These are phyloP conservation scores for Fusarium armeniacum DNA, from an alignment of 2,329 filamentous ascomycete genomes.

Conservation along the genomic window DNA sequence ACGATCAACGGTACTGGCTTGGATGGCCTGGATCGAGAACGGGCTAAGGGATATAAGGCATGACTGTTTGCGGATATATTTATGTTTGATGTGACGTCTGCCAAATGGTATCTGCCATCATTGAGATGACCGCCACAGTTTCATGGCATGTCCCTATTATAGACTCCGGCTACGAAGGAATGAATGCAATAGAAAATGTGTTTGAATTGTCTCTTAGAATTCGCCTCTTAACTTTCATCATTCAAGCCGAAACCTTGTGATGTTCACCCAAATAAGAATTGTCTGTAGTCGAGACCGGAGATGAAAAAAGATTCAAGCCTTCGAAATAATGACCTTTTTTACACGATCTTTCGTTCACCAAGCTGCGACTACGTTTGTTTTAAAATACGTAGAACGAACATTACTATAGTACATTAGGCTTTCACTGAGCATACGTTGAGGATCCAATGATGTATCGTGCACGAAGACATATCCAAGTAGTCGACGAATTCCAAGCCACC, in stretches of 20 bases:
- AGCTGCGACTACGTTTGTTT: too few species aligned
- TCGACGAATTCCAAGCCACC: neutral
- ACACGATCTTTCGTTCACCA: too few species aligned
- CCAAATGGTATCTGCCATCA: neutral
- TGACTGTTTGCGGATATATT: constrained; percentile 9
- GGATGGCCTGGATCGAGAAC: neutral
- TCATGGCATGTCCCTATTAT: neutral
- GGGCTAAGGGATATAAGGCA: neutral
- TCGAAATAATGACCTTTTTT: neutral
- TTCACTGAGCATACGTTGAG: too few species aligned
- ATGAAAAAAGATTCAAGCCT: neutral
- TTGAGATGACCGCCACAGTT: neutral
- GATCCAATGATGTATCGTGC: too few species aligned
- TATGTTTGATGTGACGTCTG: neutral
- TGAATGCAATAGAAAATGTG: too few species aligned
- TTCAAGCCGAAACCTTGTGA: neutral
- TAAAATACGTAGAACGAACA: too few species aligned
- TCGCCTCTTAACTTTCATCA: neutral
- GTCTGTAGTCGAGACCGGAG: too few species aligned
- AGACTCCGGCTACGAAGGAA: neutral
- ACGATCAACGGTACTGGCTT: neutral
- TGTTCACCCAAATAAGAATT: neutral
- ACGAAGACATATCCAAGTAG: too few species aligned
- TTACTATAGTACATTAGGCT: too few species aligned
- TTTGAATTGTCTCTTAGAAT: neutral